A percentile compares a stretch with the other conserved stretches of the same genome.
These are phyloP conservation scores for Dioszegia crocea DNA, from an alignment of 768 basidiomycete species.

Conservation along the genomic window DNA sequence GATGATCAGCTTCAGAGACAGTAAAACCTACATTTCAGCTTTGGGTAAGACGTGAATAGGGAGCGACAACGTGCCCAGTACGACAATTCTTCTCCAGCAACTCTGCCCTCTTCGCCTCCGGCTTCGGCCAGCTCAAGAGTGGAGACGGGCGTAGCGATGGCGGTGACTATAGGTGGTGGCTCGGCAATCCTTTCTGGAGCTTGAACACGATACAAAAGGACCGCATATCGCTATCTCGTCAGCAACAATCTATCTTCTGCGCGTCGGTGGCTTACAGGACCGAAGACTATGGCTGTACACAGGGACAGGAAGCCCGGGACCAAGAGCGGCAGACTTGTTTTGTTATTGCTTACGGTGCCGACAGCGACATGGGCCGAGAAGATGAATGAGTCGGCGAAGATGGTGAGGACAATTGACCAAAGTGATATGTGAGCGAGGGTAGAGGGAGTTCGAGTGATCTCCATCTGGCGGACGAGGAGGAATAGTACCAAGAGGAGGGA, in stretches of 20 bases:
- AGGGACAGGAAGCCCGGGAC: conserved; percentile 81
- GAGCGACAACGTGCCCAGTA: conserved; percentile 10
- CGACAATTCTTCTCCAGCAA: conserved; percentile 1
- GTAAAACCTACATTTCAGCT: conserved; percentile 15
- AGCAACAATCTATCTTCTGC: background rate
- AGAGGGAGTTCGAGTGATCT: conserved; percentile 70
- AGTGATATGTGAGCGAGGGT: conserved; percentile 72
- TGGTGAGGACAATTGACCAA: conserved; percentile 76
- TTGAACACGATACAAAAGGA: conserved; percentile 76
- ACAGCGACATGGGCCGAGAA: conserved; percentile 87
- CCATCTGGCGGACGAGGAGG: conserved; percentile 69
- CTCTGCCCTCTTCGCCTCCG: background rate
- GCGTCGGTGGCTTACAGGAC: conserved; percentile 60
- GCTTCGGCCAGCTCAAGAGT: conserved; percentile 2
- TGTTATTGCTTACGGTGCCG: conserved; percentile 76
- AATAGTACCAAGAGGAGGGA: conserved; percentile 64
- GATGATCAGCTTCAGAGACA: conserved; percentile 6
- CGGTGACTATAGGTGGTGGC: conserved; percentile 28
- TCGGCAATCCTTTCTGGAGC: conserved; percentile 51
- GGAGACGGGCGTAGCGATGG: conserved; percentile 6
- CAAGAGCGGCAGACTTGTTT: conserved; percentile 72
- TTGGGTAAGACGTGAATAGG: conserved; percentile 16
- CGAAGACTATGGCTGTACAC: conserved; percentile 67
- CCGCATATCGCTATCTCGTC: conserved; percentile 69
- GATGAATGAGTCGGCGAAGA: conserved; percentile 72